Evolutionary conservation across 2,329 filamentous ascomycete species (phyloP).

Genomic region (Ceratocystis papillata): DNA sequence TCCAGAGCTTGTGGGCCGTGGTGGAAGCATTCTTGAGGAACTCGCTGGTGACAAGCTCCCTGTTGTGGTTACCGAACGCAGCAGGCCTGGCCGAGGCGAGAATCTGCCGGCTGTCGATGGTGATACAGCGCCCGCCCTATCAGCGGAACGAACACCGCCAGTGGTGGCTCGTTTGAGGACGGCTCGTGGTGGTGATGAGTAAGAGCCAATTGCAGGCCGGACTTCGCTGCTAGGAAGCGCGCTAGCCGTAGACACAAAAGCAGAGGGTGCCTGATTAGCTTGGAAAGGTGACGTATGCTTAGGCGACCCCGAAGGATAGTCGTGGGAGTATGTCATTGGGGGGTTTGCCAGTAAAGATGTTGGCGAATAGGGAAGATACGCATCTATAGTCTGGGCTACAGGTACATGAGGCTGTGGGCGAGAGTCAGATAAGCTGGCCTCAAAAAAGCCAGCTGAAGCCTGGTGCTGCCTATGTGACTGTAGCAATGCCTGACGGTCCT

Average conservation of each 20-base stretch:
- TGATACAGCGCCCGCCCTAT: neutral
- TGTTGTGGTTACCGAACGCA: neutral
- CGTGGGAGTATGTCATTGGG: neutral
- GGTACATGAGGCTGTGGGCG: neutral
- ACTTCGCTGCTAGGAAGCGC: neutral
- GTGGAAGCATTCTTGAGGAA: constrained; percentile 2
- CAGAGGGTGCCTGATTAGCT: neutral
- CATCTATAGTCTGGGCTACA: too few species aligned
- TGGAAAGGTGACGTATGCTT: neutral
- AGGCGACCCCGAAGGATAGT: neutral
- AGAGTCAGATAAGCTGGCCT: neutral
- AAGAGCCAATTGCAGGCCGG: neutral
- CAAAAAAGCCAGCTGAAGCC: neutral
- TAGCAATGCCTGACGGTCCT: neutral
- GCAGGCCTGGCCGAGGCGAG: neutral
- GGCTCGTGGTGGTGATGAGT: neutral
- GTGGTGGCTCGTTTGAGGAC: neutral
- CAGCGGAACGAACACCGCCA: neutral
- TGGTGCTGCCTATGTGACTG: neutral
- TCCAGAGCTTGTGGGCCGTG: neutral
- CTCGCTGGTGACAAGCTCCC: neutral
- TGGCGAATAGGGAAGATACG: neutral
- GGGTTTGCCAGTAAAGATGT: neutral
- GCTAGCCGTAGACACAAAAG: neutral
- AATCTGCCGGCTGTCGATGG: neutral